phyloP scores from a whole-genome alignment of 176 grass and related monocot species.

The Musa acuminata region DNA sequence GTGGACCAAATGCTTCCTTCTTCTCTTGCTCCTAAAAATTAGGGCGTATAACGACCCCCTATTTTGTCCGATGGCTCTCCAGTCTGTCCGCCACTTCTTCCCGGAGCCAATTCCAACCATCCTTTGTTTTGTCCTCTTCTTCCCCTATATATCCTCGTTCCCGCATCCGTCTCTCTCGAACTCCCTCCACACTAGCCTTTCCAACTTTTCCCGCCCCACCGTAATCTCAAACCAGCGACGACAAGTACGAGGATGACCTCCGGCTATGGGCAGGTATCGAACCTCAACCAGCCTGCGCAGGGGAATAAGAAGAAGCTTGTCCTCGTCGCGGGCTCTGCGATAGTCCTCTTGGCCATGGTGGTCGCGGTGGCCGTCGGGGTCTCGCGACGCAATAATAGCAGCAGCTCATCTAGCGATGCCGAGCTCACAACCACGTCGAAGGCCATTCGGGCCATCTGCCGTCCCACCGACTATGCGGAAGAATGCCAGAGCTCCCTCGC shows the following conservation, averaged over 20 bases:
- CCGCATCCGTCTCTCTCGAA: too few relatives aligned
- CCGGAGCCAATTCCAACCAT: neutral
- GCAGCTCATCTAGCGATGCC: neutral
- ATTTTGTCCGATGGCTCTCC: neutral
- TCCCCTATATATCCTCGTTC: neutral
- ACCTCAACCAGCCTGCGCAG: neutral
- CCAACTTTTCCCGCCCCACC: neutral
- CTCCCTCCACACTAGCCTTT: neutral
- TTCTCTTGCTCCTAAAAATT: neutral
- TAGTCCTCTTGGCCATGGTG: conserved; percentile 42
- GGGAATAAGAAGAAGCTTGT: conserved; percentile 27
- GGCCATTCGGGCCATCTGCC: conserved; percentile 67
- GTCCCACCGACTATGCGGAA: conserved; percentile 65
- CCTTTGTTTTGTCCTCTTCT: neutral
- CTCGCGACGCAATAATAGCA: conserved; percentile 26
- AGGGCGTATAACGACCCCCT: neutral
- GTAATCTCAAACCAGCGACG: too few relatives aligned
- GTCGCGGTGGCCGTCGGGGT: conserved; percentile 53
- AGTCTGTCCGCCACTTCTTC: neutral
- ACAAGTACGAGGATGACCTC: neutral
- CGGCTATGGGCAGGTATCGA: neutral
- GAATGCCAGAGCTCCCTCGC: conserved; percentile 61
- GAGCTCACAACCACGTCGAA: conserved; percentile 51
- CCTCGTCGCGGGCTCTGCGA: conserved; percentile 38
- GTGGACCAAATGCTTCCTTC: neutral